Evolutionary conservation across 208 protist genomes (phyloP).

Genomic region (Acanthamoeba healyi): DNA sequence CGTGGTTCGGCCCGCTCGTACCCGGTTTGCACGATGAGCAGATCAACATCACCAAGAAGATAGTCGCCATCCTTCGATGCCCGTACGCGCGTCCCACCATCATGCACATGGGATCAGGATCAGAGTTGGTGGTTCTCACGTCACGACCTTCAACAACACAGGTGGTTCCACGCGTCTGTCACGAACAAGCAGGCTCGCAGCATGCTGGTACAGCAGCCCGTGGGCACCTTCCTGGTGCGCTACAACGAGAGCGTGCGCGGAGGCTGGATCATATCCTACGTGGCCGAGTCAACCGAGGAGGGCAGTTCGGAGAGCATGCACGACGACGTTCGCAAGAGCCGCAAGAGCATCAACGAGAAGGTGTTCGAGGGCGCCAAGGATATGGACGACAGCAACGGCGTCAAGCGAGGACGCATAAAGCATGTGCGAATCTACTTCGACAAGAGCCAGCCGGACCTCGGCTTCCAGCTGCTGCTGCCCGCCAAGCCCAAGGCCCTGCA

Average conservation of each 20-base stretch:
- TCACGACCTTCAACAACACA: too few relatives aligned
- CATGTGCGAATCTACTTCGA: conserved; percentile 71
- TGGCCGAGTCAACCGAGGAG: conserved; percentile 14
- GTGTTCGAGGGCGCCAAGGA: not conserved
- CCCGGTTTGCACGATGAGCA: conserved; percentile 33
- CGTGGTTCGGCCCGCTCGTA: conserved; percentile 56
- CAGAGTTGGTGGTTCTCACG: too few relatives aligned
- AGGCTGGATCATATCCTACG: conserved; percentile 71
- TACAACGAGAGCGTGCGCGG: conserved; percentile 73
- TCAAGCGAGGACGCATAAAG: conserved; percentile 30
- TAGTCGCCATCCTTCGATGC: conserved; percentile 53
- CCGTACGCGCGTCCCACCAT: conserved; percentile 36
- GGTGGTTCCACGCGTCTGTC: conserved; percentile 62
- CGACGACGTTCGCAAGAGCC: not conserved
- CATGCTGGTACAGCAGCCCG: conserved; percentile 45
- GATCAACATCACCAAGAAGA: conserved; percentile 71
- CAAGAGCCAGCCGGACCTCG: conserved; percentile 47
- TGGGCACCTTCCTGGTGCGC: conserved; percentile 64
- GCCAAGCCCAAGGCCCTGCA: conserved; percentile 51
- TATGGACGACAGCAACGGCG: conserved; percentile 15
- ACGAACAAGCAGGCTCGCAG: conserved; percentile 70
- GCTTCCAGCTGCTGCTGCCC: conserved; percentile 68
- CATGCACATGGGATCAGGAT: too few relatives aligned
- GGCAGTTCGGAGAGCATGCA: conserved; percentile 28
- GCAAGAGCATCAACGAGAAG: conserved; percentile 25